Percentiles rank a stretch among this genome's conserved stretches.
These are phyloP conservation scores for Rostrohypoxylon terebratum DNA, from an alignment of 495 filamentous ascomycete species.

Conservation along the genomic window DNA sequence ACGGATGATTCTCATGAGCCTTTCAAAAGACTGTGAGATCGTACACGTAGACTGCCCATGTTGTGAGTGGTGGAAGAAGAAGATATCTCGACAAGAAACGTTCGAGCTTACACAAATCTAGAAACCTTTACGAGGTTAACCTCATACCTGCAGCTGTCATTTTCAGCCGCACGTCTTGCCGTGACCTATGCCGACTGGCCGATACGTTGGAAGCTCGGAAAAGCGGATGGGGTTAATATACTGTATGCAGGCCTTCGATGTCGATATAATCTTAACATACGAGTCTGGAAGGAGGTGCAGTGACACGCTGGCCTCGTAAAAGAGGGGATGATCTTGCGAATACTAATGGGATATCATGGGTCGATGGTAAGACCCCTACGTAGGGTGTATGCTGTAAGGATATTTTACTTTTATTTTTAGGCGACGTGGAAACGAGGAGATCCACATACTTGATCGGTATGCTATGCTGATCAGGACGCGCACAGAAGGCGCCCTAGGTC, in stretches of 20 bases:
- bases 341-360: constrained; percentile 11
- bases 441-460: background rate
- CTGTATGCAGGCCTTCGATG: constrained; percentile 21
- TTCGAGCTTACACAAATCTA: constrained; percentile 11
- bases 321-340: constrained; percentile 24
- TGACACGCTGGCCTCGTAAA: constrained; percentile 46
- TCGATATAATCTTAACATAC: constrained; percentile 44
- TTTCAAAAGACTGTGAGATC: constrained; percentile 5
- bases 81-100: background rate
- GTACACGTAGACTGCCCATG: background rate
- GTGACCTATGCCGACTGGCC: constrained; percentile 8
- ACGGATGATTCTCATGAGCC: background rate
- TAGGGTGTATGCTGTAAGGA: too few species aligned
- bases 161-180: constrained; percentile 32
- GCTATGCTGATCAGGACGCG: background rate
- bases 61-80: background rate
- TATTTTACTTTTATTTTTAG: constrained; percentile 18
- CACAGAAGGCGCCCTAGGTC: background rate
- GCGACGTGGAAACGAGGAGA: constrained; percentile 25
- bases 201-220: constrained; percentile 27
- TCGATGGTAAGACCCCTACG: constrained; percentile 20
- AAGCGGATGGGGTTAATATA: constrained; percentile 35
- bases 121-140: constrained; percentile 3
- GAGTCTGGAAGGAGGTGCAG: constrained; percentile 33
- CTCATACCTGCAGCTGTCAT: constrained; percentile 9